Percentiles rank a stretch among this genome's conserved stretches.
phyloP scores from a whole-genome alignment of 2,329 filamentous ascomycete species.

The Ophiostoma quercus region DNA sequence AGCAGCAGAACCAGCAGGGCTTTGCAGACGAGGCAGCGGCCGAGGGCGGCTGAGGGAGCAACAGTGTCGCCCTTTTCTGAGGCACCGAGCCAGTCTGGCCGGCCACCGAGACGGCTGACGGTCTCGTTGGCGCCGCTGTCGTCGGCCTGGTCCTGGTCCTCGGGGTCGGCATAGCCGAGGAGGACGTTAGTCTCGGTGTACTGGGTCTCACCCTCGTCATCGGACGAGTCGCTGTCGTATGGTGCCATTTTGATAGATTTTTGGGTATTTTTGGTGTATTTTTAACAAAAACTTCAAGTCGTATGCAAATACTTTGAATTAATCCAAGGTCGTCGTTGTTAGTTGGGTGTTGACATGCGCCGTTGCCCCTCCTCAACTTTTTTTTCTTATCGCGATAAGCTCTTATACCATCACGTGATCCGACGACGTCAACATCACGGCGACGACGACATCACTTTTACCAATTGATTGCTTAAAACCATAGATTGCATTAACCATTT shows the following conservation, averaged over 20 bases:
- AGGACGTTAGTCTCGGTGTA: slow-evolving; percentile 82
- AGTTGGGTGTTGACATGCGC: slow-evolving; percentile 12
- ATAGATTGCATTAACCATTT: background rate
- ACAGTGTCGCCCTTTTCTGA: slow-evolving; percentile 41
- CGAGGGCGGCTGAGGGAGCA: slow-evolving; percentile 68
- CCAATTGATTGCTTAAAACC: background rate
- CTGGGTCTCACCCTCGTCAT: slow-evolving; percentile 51
- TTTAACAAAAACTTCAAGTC: slow-evolving; percentile 29
- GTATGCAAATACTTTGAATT: slow-evolving; percentile 26
- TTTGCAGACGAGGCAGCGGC: slow-evolving; percentile 83
- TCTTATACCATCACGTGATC: background rate
- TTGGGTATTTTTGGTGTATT: background rate
- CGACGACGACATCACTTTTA: background rate
- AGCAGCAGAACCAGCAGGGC: slow-evolving; percentile 77
- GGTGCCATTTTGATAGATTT: slow-evolving; percentile 52
- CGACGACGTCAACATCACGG: background rate
- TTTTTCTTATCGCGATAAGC: slow-evolving; percentile 17
- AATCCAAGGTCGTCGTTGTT: slow-evolving; percentile 19
- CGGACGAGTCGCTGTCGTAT: slow-evolving; percentile 81
- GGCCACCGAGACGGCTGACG: slow-evolving; percentile 82
- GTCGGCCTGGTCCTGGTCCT: slow-evolving; percentile 19
- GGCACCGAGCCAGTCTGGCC: slow-evolving; percentile 78
- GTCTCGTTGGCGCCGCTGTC: slow-evolving; percentile 49
- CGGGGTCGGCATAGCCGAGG: slow-evolving; percentile 73
- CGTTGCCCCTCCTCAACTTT: slow-evolving; percentile 15